Conservation (phyloP, 306 rosid species). For the Cicer cuneatum region DNA sequence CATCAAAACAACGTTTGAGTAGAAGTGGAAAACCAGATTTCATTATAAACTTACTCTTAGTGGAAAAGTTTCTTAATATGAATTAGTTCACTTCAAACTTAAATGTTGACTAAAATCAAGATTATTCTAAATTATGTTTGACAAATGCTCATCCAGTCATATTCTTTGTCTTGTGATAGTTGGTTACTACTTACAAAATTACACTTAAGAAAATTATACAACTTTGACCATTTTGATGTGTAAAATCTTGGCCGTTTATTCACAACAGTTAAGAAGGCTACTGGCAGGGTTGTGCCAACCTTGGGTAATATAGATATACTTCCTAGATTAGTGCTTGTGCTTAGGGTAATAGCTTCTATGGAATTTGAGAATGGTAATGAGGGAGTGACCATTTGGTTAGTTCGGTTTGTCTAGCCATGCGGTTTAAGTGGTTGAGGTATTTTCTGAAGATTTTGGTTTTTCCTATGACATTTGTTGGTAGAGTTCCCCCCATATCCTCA, state of each 20-base stretch:
- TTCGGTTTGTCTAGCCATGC: conserved; percentile 28
- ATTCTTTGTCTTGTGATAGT: not conserved
- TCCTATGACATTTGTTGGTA: not conserved
- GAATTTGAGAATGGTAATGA: conserved; percentile 5
- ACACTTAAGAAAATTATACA: not conserved
- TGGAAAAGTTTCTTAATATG: not conserved
- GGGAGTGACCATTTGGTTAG: not conserved
- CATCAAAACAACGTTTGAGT: not conserved
- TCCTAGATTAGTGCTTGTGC: conserved; percentile 6
- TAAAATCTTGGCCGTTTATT: not conserved
- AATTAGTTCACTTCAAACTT: not conserved
- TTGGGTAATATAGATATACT: conserved; percentile 4
- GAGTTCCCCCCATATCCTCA: not conserved
- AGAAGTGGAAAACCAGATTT: not conserved
- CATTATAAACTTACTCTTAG: not conserved
- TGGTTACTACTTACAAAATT: conserved; percentile 2
- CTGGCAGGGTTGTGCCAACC: not conserved
- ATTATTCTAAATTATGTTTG: not conserved
- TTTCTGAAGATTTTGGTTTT: conserved; percentile 3
- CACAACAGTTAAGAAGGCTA: not conserved
- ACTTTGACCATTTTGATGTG: conserved; percentile 1
- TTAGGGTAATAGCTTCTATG: not conserved
- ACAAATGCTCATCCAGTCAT: not conserved
- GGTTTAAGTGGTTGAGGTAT: conserved; percentile 29
- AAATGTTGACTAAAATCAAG: conserved; percentile 3